Base-by-base conservation (phyloP, 2,329 filamentous ascomycete genomes). In the Xylaria sp. region DNA sequence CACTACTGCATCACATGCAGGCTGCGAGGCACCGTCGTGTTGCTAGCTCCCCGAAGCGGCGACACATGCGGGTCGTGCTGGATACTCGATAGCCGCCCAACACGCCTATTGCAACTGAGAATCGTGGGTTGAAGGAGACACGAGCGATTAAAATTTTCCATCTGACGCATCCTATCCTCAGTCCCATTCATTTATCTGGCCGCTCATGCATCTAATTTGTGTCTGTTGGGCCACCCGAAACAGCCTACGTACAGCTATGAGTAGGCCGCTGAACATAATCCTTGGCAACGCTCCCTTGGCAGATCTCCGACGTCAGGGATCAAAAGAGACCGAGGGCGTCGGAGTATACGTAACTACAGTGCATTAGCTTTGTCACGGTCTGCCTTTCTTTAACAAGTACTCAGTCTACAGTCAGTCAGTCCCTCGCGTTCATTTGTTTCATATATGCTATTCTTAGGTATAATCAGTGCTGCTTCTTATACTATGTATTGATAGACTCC, bases 61-160 rank as follows among this genome's bases (percentile, higher is more conserved):
- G 52, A 61, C 52, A 60, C 25, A 48, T 55, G 62, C 55, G 60
- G 58, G 58, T 60, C 60, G 40, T 38, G 58, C 60, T 53, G 65
- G 63, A 65, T 60, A 55, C 58, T 64, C 60, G 66, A 67, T 70
- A 70, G 68, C 69, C 68, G 70, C 70, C 70, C 63, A 70, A 68
- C 63, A 70, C 66, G 67, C 69, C 63, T 59, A 60, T 52, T 54
- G 51, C 53, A 56, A 56, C 44, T 29, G 35, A 27, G 19, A 49
- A 10, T 25, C 23, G 31, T 23, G 17, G 19, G 27, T 23, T 41
- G 17, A 10, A 23, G 53, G 40, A 63, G 48, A 58, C 37, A 53
- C 43, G 59, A 60, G 49, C 38, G 38, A 52, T 63, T 27, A 65
- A 65, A 60, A 43, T 53, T 65, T 65, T 63, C 46, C 41, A 51